Percentiles rank a stretch among this genome's conserved stretches.
Evolutionary conservation across 2,329 filamentous ascomycete species (phyloP).

Genomic region (Monosporascus sp.): DNA sequence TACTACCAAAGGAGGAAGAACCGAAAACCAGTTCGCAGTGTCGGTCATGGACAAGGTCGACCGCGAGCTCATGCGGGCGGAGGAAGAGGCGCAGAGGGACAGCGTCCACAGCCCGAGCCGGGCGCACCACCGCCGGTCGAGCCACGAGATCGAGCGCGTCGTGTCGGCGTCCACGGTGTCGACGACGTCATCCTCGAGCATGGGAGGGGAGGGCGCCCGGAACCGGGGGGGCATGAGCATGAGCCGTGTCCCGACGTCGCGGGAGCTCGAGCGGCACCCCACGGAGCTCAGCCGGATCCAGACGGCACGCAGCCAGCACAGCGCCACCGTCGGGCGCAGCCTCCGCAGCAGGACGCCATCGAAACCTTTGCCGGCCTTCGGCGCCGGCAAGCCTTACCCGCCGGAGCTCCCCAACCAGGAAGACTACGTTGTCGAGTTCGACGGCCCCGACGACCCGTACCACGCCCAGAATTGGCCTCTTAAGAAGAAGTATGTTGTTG

Average conservation of each 20-base stretch:
- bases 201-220: constrained; percentile 31
- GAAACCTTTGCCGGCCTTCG: constrained; percentile 63
- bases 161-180: constrained; percentile 46
- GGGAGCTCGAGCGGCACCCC: constrained; percentile 63
- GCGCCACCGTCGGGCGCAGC: constrained; percentile 61
- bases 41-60: constrained; percentile 46
- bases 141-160: constrained; percentile 31
- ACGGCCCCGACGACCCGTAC: constrained; percentile 74
- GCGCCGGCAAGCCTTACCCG: constrained; percentile 67
- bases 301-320: constrained; percentile 66
- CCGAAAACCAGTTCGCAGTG: no score
- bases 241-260: constrained; percentile 58
- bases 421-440: constrained; percentile 80
- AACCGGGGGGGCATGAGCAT: constrained; percentile 29
- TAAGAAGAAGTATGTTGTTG: constrained; percentile 61
- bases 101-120: constrained; percentile 26
- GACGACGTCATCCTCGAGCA: constrained; percentile 35
- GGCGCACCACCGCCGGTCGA: constrained; percentile 14
- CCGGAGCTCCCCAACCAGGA: constrained; percentile 64
- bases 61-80: constrained; percentile 46
- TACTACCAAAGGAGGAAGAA: no score
- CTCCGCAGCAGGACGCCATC: constrained; percentile 43
- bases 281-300: constrained; percentile 68
- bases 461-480: constrained; percentile 86
- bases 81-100: constrained; percentile 45